Conservation (phyloP, 768 basidiomycete species). For the Cystobasidium tubakii region DNA sequence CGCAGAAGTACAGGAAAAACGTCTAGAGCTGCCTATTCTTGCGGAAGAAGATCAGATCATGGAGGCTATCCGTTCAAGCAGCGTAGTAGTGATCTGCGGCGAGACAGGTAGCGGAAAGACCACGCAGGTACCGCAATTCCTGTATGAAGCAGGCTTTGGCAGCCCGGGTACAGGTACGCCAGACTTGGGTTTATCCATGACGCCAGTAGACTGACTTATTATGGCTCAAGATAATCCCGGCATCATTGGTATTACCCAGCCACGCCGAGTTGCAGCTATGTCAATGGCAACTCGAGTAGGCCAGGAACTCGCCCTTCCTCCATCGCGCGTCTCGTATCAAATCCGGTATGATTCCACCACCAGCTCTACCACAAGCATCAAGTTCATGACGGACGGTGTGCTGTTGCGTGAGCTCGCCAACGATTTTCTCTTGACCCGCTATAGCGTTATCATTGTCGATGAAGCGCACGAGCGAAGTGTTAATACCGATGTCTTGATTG, state of each 20-base stretch:
- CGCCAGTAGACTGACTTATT: background rate
- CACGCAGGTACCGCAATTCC: conserved; percentile 93
- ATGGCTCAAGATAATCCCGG: conserved; percentile 77
- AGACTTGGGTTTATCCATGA: background rate
- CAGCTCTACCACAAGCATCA: conserved; percentile 81
- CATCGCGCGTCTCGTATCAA: conserved; percentile 83
- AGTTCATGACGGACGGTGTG: conserved; percentile 99
- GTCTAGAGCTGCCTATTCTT: conserved; percentile 77
- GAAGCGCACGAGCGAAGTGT: conserved; percentile 97
- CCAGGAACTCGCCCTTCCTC: conserved; percentile 78
- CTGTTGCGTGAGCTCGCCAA: conserved; percentile 82
- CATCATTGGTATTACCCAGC: conserved; percentile 96
- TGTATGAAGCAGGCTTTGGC: conserved; percentile 96
- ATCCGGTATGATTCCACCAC: conserved; percentile 95
- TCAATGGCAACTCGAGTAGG: conserved; percentile 90
- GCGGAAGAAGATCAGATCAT: conserved; percentile 91
- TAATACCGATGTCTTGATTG: conserved; percentile 95
- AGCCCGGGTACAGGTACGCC: conserved; percentile 45
- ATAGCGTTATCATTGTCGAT: conserved; percentile 91
- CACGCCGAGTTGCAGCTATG: conserved; percentile 91
- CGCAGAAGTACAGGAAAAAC: conserved; percentile 57
- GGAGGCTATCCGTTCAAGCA: conserved; percentile 79
- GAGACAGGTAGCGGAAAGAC: conserved; percentile 99
- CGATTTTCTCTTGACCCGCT: conserved; percentile 88
- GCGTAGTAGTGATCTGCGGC: conserved; percentile 78